Base-by-base conservation (phyloP, 768 basidiomycete genomes). In the Guyanaporus albipodus region DNA sequence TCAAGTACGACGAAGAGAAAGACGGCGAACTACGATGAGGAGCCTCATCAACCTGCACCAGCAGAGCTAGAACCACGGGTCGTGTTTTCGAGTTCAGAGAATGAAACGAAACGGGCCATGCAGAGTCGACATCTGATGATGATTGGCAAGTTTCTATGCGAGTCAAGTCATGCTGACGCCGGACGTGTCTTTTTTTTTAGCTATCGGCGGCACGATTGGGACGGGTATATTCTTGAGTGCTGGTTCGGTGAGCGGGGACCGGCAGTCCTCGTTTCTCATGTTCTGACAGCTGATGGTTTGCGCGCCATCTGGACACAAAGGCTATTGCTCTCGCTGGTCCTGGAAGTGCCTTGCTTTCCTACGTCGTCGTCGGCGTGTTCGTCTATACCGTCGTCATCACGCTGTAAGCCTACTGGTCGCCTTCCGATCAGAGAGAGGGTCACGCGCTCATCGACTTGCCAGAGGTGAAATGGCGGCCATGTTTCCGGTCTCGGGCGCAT, bases 391-490 rank as follows among this genome's bases (percentile, higher is more conserved):
- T 82, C 28, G 79, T 83, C 37, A 80, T 82, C 22, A 66, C 78
- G n/a, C 59, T 83, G 73, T 77, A 46, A 58, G 70, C 53, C 34
- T 1, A 14, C 12, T 11, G 1, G 21, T 23, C 10, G n/a, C 27
- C 44, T 15, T 4, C 12, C 9, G 1, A 9, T 24, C 10, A 8
- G 23, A 32, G 35, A 11, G 27, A 28, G 4, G 26, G 11, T 26
- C 29, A 8, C 43, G 15, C 11, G 34, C 23, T 42, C n/a, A 32
- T 8, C 24, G 23, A n/a, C 14, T 17, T 29, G 21, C 17, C 26
- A 79, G 77, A 26, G 82, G 82, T 10, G 82, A 84, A 58, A 83
- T 86, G 82, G 71, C 81, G 18, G 73, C 78, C 15, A 76, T 82
- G 67, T 82, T 72, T 48, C 81, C 79, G 0, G 77, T 83, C 21